Percentiles rank a stretch among this genome's conserved stretches.
These are phyloP conservation scores for Phascolomyces articulosus DNA, from an alignment of 371 early-diverging fungal genomes.

Conservation along the genomic window DNA sequence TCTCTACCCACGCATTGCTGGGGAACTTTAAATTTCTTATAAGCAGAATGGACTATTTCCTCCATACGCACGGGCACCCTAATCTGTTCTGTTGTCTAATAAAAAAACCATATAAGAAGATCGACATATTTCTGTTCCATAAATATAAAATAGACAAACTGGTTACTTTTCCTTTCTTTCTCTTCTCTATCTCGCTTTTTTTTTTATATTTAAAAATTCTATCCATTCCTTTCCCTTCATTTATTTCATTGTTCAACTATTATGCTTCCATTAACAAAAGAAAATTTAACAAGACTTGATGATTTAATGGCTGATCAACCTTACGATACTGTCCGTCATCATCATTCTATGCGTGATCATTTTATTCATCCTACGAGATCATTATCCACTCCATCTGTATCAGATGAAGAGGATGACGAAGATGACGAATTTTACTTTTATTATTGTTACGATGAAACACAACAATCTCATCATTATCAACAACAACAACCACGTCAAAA, in stretches of 20 bases:
- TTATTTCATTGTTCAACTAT: background rate
- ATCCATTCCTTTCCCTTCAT: background rate
- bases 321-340: background rate
- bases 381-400: background rate
- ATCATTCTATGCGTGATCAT: background rate
- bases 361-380: background rate
- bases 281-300: background rate
- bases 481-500: slow-evolving; percentile 2
- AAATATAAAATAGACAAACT: background rate
- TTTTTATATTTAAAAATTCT: background rate
- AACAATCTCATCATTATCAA: background rate
- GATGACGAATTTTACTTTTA: background rate
- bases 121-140: background rate
- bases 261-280: background rate
- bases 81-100: background rate
- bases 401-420: background rate
- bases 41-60: background rate
- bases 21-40: background rate
- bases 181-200: background rate
- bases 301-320: background rate
- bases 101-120: background rate
- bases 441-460: background rate
- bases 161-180: background rate
- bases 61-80: slow-evolving; percentile 2
- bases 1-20: background rate